Base-by-base conservation (phyloP, 164 flowering plant species). In the Chimonanthus salicifolius region DNA sequence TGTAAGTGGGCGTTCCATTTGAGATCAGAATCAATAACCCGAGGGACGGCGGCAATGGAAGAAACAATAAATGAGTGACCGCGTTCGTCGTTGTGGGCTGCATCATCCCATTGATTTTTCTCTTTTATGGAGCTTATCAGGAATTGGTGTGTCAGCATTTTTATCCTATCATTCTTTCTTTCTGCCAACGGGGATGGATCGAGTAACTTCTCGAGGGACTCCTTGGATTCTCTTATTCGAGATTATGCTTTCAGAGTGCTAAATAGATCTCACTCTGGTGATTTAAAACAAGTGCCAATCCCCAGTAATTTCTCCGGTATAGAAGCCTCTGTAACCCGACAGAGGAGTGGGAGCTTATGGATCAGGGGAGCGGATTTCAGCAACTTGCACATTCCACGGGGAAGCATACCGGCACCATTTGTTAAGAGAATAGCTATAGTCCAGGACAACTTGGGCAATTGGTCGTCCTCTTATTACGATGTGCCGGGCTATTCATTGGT, bases 291-390 rank as follows among this genome's bases (percentile, higher is more conserved):
- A 7, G 84, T 83, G 5, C 58, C 69, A 1, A 80, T 86, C 43
- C 95, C 90, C 4, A 68, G 80, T 0, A 84, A 85, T 71, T 64
- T 88, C 3, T 81, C 90, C 1, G 88, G 92, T 58, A 78, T 89
- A 20, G 78, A 82, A 43, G 85, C 84, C 20, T 83, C 86, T 0
- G 79, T 80, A 2, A 81, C 83, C 0, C 74, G 87, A 68, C 78
- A 88, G n/a, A 74, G 88, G 75, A 86, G 85, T 81, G 68, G 81
- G 68, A 83, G 84, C 58, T 76, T 89, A 49, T 89, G 88, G 88
- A 74, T 63, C 65, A 76, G 72, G 66, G 97, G 92, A 21, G 88
- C 85, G 4, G 86, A 85, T 60, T 85, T 83, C 62, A 83, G 85
- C 71, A n/a, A 62, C 67, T 75, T 91, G 43, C 60, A 11, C 15